Evolutionary conservation across 257 asterid genomes (phyloP), one percentile per base, ranked within the genome.

Genomic region (Solanum chiquidenum): DNA sequence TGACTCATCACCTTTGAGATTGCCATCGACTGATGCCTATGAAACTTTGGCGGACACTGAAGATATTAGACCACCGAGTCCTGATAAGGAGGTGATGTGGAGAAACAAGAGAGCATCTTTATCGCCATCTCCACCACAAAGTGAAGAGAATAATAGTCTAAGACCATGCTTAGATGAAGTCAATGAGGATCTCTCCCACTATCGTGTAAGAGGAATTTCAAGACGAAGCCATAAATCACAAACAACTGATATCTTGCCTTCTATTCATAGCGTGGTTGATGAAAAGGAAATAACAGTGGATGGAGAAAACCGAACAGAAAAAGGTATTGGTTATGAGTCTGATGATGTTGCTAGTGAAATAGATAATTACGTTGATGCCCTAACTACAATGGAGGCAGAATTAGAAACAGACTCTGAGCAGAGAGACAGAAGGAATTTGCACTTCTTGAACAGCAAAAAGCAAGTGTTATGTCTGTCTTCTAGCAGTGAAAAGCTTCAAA

Each of bases 281-380:
- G 94, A 90, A 90, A 94, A 90, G 72, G 94, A 88, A 84, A 89
- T 93, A 86, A 66, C 86, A 40, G 85, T 91, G 62, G 93, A 92
- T 92, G 93, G 89, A 83, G 95, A 90, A 86, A 88, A 88, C 90
- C 91, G 83, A 89, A 88, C 76, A 37, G 94, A 88, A 87, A 90
- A 79, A 40, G 91, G 91, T 89, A 68, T 49, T 68, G 91, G 93
- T 84, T 92, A 93, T 88, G 91, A 90, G 84, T 95, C 97, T 33
- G 97, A 94, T 90, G 97, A 91, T 52, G 88, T 90, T 86, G 93
- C 93, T 46, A 94, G 98, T 91, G 98, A 94, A 92, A 89, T 91
- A 83, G 98, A 95, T 83, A 93, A 92, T 91, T 95, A 90, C 58
- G 91, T 94, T 89, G 99, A 95, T 90, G 98, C 98, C 77, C 94